Percentiles rank a stretch among this genome's conserved stretches.
These are phyloP conservation scores for Phytophthora sp. DNA, from an alignment of 352 stramenopile species.

Conservation along the genomic window DNA sequence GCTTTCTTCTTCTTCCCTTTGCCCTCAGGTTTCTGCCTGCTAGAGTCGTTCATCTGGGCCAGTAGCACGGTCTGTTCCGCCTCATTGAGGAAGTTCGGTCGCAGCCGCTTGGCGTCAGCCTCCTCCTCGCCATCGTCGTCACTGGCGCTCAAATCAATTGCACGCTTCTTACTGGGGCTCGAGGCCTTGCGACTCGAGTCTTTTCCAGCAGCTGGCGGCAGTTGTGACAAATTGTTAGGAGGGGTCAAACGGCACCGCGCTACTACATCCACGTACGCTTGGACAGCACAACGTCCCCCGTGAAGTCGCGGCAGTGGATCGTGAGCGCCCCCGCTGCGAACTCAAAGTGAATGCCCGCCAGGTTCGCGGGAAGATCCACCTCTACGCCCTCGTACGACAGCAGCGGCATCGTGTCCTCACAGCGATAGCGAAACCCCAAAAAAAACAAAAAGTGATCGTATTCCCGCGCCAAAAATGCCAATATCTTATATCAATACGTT, in stretches of 20 bases:
- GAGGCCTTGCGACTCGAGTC: conserved; percentile 1
- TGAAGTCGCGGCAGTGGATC: conserved; percentile 81
- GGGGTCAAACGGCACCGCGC: not conserved
- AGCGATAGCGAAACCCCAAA: no score
- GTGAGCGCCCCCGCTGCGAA: conserved; percentile 63
- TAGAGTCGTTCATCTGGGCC: conserved; percentile 49
- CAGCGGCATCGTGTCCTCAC: conserved; percentile 56
- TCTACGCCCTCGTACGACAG: conserved; percentile 81
- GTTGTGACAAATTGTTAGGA: not conserved
- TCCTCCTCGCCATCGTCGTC: conserved; percentile 48
- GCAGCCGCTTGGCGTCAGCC: conserved; percentile 45
- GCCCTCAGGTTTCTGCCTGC: conserved; percentile 1
- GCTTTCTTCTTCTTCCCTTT: conserved; percentile 27
- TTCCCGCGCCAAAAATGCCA: conserved; percentile 3
- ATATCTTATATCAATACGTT: no score
- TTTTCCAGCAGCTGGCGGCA: conserved; percentile 13
- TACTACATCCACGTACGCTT: conserved; percentile 42
- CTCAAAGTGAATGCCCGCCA: conserved; percentile 70
- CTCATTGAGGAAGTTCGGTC: conserved; percentile 68
- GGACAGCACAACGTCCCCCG: conserved; percentile 67
- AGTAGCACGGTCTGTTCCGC: conserved; percentile 66
- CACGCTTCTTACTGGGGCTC: conserved; percentile 56
- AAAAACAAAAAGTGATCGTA: conserved; percentile 9
- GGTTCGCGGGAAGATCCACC: conserved; percentile 66
- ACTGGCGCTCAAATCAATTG: conserved; percentile 45